Percentiles rank a stretch among this genome's conserved stretches.
Evolutionary conservation across 2,329 filamentous ascomycete species (phyloP).

Genomic region (Didymella glomerata): DNA sequence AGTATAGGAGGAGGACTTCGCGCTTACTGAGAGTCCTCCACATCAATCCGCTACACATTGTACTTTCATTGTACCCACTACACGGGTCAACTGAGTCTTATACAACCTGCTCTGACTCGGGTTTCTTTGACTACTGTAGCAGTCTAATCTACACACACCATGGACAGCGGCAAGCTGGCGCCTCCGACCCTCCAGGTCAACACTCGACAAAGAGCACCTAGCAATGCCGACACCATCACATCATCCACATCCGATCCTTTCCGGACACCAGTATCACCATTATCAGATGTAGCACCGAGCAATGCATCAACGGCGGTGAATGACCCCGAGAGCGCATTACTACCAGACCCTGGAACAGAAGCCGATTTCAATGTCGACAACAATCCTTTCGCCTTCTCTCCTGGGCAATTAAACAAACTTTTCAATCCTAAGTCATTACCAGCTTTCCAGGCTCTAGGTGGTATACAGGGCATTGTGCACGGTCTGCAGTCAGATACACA

Average conservation of each 20-base stretch:
- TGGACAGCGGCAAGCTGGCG: constrained; percentile 39
- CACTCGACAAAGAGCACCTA: constrained; percentile 36
- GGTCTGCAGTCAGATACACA: constrained; percentile 61
- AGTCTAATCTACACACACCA: constrained; percentile 11
- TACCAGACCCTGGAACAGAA: constrained; percentile 43
- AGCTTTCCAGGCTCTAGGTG: constrained; percentile 63
- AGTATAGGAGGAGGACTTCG: constrained; percentile 4
- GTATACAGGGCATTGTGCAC: constrained; percentile 60
- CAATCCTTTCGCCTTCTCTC: constrained; percentile 64
- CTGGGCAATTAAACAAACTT: constrained; percentile 63
- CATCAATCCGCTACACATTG: background rate
- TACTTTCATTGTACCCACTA: background rate
- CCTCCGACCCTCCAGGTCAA: constrained; percentile 39
- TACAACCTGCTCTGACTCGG: background rate
- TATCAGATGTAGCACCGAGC: constrained; percentile 29
- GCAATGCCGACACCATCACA: constrained; percentile 37
- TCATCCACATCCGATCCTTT: constrained; percentile 39
- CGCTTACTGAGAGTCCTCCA: background rate
- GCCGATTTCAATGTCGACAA: constrained; percentile 38
- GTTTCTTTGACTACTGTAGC: background rate
- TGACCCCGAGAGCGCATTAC: constrained; percentile 42
- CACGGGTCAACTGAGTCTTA: background rate
- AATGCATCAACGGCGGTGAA: constrained; percentile 36
- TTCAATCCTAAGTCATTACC: constrained; percentile 60
- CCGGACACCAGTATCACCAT: constrained; percentile 28